These are phyloP conservation scores for Ascochyta pisi DNA, from an alignment of 2,329 filamentous ascomycete species.

Conservation along the genomic window DNA sequence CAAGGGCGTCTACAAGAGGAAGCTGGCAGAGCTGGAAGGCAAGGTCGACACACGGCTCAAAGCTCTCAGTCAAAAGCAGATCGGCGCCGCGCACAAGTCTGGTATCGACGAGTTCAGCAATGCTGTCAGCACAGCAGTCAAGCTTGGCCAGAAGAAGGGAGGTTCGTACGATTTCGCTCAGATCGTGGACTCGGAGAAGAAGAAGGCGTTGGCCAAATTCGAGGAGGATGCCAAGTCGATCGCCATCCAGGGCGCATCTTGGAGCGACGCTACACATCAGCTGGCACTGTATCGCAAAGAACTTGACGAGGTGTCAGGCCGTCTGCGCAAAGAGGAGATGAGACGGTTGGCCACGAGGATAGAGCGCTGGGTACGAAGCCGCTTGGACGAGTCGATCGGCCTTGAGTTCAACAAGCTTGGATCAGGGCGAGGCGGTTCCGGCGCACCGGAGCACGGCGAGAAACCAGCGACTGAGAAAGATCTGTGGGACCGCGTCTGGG, in stretches of 20 bases:
- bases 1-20: conserved; percentile 90
- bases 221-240: conserved; percentile 76
- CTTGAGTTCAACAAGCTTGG: conserved; percentile 96
- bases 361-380: conserved; percentile 90
- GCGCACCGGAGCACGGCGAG: conserved; percentile 78
- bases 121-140: conserved; percentile 84
- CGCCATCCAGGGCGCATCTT: conserved; percentile 78
- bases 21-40: conserved; percentile 80
- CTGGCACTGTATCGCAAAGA: conserved; percentile 85
- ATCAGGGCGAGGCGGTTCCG: conserved; percentile 81
- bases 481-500: conserved; percentile 97
- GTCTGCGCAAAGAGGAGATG: conserved; percentile 94
- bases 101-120: conserved; percentile 86
- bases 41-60: conserved; percentile 92
- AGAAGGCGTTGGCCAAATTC: conserved; percentile 75
- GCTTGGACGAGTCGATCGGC: conserved; percentile 84
- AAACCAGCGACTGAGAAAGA: conserved; percentile 77
- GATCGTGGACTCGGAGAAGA: conserved; percentile 85
- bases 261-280: conserved; percentile 88
- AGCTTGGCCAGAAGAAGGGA: conserved; percentile 90
- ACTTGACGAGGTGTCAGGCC: conserved; percentile 83
- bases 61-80: conserved; percentile 84
- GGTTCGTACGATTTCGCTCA: conserved; percentile 92
- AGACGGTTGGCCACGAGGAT: conserved; percentile 86
- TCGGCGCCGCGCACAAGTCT: conserved; percentile 86